Evolutionary conservation across 2,329 filamentous ascomycete species (phyloP), one percentile per base, ranked within the genome.

Genomic region (Talaromyces albobiverticillius): DNA sequence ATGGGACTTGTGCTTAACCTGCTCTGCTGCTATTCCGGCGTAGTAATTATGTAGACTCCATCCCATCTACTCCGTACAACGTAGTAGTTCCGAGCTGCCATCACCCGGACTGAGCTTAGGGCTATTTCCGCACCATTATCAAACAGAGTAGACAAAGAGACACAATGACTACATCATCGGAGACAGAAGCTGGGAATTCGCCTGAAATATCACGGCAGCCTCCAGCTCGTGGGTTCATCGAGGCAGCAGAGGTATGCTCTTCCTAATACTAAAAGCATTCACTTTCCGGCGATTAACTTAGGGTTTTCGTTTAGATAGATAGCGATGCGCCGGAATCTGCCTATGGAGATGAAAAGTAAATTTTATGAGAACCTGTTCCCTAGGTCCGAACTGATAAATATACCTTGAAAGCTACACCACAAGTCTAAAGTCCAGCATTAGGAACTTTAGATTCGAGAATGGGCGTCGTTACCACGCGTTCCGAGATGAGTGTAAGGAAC

Each of bases 401-500:
- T 26, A 16, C 38, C 54, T 50, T 23, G 38, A 46, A 46, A 58
- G 56, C 26, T 51, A 74, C 46, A 74, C 72, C 0, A 67, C 72
- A 56, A 75, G 72, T 16, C 38, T 62, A n/a, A 47, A 48, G 14
- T 61, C 59, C 23, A 57, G 47, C 23, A 46, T 58, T 16, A 47
- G 51, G 34, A 43, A 53, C 14, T 61, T 59, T 53, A 49, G 56
- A 40, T 58, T 57, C 26, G 57, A 62, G 42, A 62, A 62, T 55
- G 60, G 60, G 5, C 53, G 60, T 8, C 53, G 59, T 7, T 62
- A 62, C 31, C 59, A 61, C 51, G 57, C 56, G 41, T 60, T 57
- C 55, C 29, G 40, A 61, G 72, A 75, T 60, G 73, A 72, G 58
- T 59, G 70, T 73, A 61, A 54, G 56, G 48, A 13, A 38, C 26